These are phyloP conservation scores for Paxillus ammoniavirescens DNA, from an alignment of 768 basidiomycete genomes.

Conservation along the genomic window DNA sequence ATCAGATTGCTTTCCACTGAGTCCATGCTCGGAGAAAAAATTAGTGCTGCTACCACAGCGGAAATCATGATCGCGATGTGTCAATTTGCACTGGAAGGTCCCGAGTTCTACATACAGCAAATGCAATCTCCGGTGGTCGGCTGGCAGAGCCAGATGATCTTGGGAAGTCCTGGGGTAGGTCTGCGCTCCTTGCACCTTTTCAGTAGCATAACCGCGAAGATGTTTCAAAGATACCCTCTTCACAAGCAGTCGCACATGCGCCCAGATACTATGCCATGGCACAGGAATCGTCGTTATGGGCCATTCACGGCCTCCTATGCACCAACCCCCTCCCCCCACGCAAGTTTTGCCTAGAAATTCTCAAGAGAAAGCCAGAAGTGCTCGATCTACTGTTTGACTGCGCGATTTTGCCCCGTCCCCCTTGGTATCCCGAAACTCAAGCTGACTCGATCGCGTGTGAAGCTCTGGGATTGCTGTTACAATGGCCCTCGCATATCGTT, in stretches of 20 bases:
- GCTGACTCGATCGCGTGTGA: conserved; percentile 25
- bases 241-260: conserved; percentile 19
- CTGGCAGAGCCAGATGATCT: conserved; percentile 6
- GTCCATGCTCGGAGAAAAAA: conserved; percentile 20
- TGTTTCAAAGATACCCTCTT: conserved; percentile 10
- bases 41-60: conserved; percentile 15
- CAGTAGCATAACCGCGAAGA: background rate
- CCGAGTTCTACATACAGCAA: conserved; percentile 19
- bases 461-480: conserved; percentile 23
- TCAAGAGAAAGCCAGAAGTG: conserved; percentile 17
- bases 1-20: conserved; percentile 20
- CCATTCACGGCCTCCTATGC: conserved; percentile 13
- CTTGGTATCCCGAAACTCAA: conserved; percentile 29
- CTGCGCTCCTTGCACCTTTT: background rate
- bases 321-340: conserved; percentile 5
- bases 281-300: conserved; percentile 12
- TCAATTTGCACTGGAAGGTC: conserved; percentile 23
- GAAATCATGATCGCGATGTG: conserved; percentile 27
- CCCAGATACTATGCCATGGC: conserved; percentile 29
- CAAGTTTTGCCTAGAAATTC: conserved; percentile 14
- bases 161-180: background rate
- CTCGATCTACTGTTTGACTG: conserved; percentile 24
- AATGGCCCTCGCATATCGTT: conserved; percentile 17
- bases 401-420: conserved; percentile 21
- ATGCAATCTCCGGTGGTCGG: conserved; percentile 13